Evolutionary conservation across 2,329 filamentous ascomycete species (phyloP).

Genomic region (Biscogniauxia sp.): DNA sequence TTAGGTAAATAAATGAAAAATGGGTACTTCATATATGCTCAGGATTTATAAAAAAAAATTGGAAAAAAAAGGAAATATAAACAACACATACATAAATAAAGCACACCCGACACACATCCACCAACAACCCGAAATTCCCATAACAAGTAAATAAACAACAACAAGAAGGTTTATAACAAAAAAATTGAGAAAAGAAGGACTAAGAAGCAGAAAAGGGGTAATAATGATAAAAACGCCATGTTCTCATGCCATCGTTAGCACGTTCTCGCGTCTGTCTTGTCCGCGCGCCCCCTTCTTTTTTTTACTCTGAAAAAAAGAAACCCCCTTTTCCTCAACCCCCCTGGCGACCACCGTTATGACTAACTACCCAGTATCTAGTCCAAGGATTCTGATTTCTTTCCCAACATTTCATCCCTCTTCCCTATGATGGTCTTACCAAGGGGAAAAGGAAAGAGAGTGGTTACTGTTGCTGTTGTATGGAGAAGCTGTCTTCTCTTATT

Average conservation of each 20-base stretch:
- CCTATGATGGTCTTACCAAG: neutral
- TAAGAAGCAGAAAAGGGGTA: neutral
- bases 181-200: neutral
- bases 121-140: neutral
- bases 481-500: constrained; percentile 9
- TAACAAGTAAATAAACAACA: neutral
- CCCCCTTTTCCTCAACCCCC: too few relatives aligned
- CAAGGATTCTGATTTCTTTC: too few relatives aligned
- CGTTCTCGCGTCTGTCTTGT: constrained; percentile 1
- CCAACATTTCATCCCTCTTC: neutral
- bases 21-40: neutral
- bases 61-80: neutral
- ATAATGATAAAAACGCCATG: constrained; percentile 2
- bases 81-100: too few relatives aligned
- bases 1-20: neutral
- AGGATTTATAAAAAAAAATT: too few relatives aligned
- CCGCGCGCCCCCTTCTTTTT: neutral
- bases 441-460: constrained; percentile 1
- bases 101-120: too few relatives aligned
- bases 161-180: too few relatives aligned
- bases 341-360: too few relatives aligned
- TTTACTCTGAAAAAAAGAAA: too few relatives aligned
- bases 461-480: too few relatives aligned
- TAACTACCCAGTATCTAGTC: too few relatives aligned
- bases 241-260: constrained; percentile 13